Percentiles rank a stretch among this genome's conserved stretches.
phyloP scores from a whole-genome alignment of 2,329 filamentous ascomycete genomes.

The Ceratocystis colombiana region DNA sequence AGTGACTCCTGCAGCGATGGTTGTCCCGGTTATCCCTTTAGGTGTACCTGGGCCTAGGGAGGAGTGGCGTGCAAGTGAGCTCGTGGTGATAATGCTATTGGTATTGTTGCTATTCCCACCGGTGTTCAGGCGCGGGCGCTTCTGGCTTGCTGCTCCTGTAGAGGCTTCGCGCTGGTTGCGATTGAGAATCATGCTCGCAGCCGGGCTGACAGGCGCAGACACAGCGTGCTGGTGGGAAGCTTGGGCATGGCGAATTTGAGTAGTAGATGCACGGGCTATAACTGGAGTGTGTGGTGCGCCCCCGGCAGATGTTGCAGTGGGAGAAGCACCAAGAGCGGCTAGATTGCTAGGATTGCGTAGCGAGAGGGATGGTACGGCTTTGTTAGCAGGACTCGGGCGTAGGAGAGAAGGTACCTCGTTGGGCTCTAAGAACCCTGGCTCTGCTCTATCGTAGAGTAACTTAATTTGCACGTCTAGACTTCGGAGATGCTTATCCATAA shows the following conservation, averaged over 20 bases:
- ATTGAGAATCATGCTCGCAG: slow-evolving; percentile 49
- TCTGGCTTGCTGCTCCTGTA: slow-evolving; percentile 40
- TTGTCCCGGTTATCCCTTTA: slow-evolving; percentile 36
- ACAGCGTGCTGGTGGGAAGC: slow-evolving; percentile 41
- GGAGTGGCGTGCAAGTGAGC: slow-evolving; percentile 51
- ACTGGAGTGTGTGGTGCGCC: slow-evolving; percentile 33
- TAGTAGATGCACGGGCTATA: slow-evolving; percentile 34
- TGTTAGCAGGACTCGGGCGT: slow-evolving; percentile 48
- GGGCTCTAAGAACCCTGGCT: slow-evolving; percentile 52
- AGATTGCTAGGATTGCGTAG: slow-evolving; percentile 18
- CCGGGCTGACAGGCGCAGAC: slow-evolving; percentile 51
- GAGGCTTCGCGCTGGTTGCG: slow-evolving; percentile 49
- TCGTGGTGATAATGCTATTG: slow-evolving; percentile 43
- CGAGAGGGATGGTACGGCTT: slow-evolving; percentile 31
- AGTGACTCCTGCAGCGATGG: slow-evolving; percentile 25
- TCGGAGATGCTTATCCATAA: slow-evolving; percentile 53
- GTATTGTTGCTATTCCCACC: slow-evolving; percentile 33
- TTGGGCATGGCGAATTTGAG: slow-evolving; percentile 43
- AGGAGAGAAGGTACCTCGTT: slow-evolving; percentile 54
- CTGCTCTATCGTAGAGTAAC: slow-evolving; percentile 49
- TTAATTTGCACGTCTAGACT: slow-evolving; percentile 56
- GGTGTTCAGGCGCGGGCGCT: slow-evolving; percentile 41
- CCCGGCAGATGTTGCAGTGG: not conserved
- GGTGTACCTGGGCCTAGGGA: slow-evolving; percentile 54
- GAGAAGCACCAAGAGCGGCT: slow-evolving; percentile 14